These are phyloP conservation scores for Leptographium flavum DNA, from an alignment of 2,329 filamentous ascomycete species.

Conservation along the genomic window DNA sequence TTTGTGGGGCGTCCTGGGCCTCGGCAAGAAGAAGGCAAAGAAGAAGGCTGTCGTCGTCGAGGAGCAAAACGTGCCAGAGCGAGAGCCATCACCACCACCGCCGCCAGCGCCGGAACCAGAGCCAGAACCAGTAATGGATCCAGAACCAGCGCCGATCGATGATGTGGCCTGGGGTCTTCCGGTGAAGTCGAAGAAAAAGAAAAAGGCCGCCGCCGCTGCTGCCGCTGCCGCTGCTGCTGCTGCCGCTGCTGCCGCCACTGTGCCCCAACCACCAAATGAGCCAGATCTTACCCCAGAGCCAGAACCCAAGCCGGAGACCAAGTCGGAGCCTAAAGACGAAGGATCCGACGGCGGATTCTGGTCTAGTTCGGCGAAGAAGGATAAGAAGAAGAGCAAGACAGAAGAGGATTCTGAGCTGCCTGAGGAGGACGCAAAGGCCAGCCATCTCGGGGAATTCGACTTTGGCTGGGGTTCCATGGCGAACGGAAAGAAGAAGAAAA, in stretches of 20 bases:
- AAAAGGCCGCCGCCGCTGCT: slow-evolving; percentile 11
- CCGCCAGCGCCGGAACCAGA: slow-evolving; percentile 6
- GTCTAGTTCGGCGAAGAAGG: slow-evolving; percentile 22
- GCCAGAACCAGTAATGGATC: slow-evolving; percentile 6
- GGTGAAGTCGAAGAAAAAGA: slow-evolving; percentile 15
- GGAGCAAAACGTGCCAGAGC: neutral
- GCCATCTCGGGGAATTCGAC: slow-evolving; percentile 16
- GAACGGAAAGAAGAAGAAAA: slow-evolving; percentile 14
- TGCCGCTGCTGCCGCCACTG: slow-evolving; percentile 6
- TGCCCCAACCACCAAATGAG: neutral
- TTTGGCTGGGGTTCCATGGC: slow-evolving; percentile 14
- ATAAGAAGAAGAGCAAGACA: slow-evolving; percentile 17
- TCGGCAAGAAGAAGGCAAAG: slow-evolving; percentile 29
- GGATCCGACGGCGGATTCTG: neutral
- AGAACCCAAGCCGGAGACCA: slow-evolving; percentile 11
- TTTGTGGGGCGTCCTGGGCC: slow-evolving; percentile 27
- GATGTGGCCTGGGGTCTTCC: slow-evolving; percentile 2
- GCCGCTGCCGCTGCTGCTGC: neutral
- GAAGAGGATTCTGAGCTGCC: slow-evolving; percentile 7
- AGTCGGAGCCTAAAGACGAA: slow-evolving; percentile 11
- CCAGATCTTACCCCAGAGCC: slow-evolving; percentile 8
- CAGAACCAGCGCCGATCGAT: neutral
- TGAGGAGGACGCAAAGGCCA: slow-evolving; percentile 8
- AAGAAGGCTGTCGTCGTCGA: slow-evolving; percentile 6
- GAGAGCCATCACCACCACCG: slow-evolving; percentile 3